Evolutionary conservation across 495 filamentous ascomycete genomes (phyloP), one percentile per base, ranked within the genome.

Genomic region (Aspergillus ellipticus): DNA sequence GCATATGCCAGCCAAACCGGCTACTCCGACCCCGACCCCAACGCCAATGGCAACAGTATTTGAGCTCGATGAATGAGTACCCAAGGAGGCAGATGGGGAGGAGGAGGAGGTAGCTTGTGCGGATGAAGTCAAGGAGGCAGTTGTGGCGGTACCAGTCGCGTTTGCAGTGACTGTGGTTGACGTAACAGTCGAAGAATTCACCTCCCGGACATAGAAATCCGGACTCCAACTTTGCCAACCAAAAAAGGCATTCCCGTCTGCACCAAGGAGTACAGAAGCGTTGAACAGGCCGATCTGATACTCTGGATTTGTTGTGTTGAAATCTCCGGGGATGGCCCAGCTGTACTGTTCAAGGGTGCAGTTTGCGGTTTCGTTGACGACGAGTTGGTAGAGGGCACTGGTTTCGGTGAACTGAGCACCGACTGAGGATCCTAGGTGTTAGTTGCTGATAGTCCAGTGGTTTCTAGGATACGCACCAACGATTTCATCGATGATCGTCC

Each of bases 281-380:
- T 48, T 48, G 45, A 48, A 48, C 45, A 48, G 16, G 1, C 45
- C 45, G 45, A 48, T 48, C 45, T 48, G 45, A 13, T 48, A 48
- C 28, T 48, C 20, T 9, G 45, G 45, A 16, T 48, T 17, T 22
- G 45, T 48, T 3, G 24, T 29, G 45, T 48, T 48, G 22, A 48
- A 48, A 8, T 29, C 45, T 8, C 22, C 28, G 7, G 45, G 45
- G 16, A 48, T 48, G 20, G 45, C 45, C 45, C 45, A 48, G 22
- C 22, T 48, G 45, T 31, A 48, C 24, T 48, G 21, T 16, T 48
- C 45, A 4, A 48, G 22, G 22, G 45, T 48, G 45, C 45, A 48
- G 45, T 48, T 48, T 4, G 45, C 45, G 45, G 45, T 48, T 3
- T 48, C 22, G 17, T 48, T 29, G 45, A 48, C 24, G 22, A 48